A percentile compares a stretch with the other conserved stretches of the same genome.
phyloP scores from a whole-genome alignment of 495 filamentous ascomycete species.

The Penicillium flavigenum region DNA sequence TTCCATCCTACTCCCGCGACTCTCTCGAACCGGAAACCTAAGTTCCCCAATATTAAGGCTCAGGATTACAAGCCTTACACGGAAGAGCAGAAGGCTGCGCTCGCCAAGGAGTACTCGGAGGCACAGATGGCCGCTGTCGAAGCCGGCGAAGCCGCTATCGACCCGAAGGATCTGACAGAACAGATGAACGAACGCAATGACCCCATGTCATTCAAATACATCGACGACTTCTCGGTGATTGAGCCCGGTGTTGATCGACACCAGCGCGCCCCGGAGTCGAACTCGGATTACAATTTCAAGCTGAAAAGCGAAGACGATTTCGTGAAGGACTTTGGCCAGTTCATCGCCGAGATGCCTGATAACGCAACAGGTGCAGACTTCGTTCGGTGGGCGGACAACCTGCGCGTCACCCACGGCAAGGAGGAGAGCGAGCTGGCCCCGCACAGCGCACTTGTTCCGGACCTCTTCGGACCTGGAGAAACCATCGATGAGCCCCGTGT shows the following conservation, averaged over 20 bases:
- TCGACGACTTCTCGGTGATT: slow-evolving; percentile 80
- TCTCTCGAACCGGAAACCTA: slow-evolving; percentile 39
- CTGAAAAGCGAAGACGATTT: slow-evolving; percentile 62
- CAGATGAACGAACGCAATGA: slow-evolving; percentile 70
- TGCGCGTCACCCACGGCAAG: slow-evolving; percentile 52
- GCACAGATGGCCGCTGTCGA: slow-evolving; percentile 82
- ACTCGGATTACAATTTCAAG: slow-evolving; percentile 58
- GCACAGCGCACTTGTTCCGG: slow-evolving; percentile 44
- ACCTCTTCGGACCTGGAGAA: slow-evolving; percentile 50
- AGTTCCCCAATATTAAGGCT: slow-evolving; percentile 27
- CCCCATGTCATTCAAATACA: slow-evolving; percentile 68
- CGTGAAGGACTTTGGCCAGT: slow-evolving; percentile 55
- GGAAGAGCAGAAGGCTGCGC: slow-evolving; percentile 59
- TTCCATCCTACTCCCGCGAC: slow-evolving; percentile 51
- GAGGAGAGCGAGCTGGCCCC: slow-evolving; percentile 52
- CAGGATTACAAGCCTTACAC: slow-evolving; percentile 63
- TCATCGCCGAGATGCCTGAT: slow-evolving; percentile 53
- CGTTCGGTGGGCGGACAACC: slow-evolving; percentile 45
- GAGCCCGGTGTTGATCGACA: slow-evolving; percentile 73
- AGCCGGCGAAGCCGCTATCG: slow-evolving; percentile 80
- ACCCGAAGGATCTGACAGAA: slow-evolving; percentile 70
- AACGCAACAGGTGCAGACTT: slow-evolving; percentile 44
- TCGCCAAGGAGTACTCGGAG: slow-evolving; percentile 69
- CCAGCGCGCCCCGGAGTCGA: slow-evolving; percentile 51
- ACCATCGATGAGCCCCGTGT: slow-evolving; percentile 34